phyloP scores from a whole-genome alignment of 495 filamentous ascomycete species.

The Pyronema omphalodes region DNA sequence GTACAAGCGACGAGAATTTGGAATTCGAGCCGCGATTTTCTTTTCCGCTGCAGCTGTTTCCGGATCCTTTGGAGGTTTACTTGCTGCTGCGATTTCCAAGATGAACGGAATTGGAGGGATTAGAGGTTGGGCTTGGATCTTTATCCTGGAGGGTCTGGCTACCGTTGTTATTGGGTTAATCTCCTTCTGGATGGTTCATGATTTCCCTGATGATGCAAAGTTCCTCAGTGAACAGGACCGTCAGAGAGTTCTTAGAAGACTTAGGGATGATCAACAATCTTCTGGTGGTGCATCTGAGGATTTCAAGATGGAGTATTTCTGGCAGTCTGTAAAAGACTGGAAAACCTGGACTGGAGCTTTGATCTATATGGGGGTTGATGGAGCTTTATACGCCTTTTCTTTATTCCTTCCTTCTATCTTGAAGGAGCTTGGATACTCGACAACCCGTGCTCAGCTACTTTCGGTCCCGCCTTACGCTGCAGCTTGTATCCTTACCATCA shows the following conservation, averaged over 20 bases:
- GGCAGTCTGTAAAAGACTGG: slow-evolving; percentile 61
- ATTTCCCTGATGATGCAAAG: slow-evolving; percentile 68
- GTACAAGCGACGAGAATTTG: slow-evolving; percentile 69
- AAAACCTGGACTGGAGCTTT: slow-evolving; percentile 65
- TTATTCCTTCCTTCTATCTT: slow-evolving; percentile 84
- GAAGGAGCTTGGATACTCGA: slow-evolving; percentile 47
- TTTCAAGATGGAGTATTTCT: slow-evolving; percentile 60
- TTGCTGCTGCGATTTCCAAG: slow-evolving; percentile 57
- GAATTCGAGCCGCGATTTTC: slow-evolving; percentile 65
- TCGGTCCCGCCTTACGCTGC: slow-evolving; percentile 79
- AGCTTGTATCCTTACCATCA: slow-evolving; percentile 58
- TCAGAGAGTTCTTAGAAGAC: slow-evolving; percentile 49
- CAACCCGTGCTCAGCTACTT: slow-evolving; percentile 58
- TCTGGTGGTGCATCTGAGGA: slow-evolving; percentile 55
- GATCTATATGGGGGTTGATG: slow-evolving; percentile 60
- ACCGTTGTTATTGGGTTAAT: slow-evolving; percentile 55
- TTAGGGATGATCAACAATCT: slow-evolving; percentile 58
- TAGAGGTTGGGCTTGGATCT: slow-evolving; percentile 72
- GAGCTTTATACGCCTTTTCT: slow-evolving; percentile 72
- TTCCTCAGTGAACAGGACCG: slow-evolving; percentile 62
- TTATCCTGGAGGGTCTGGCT: slow-evolving; percentile 56
- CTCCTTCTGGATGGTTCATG: slow-evolving; percentile 73
- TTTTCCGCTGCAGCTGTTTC: slow-evolving; percentile 73
- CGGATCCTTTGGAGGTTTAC: slow-evolving; percentile 69
- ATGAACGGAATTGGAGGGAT: slow-evolving; percentile 54